phyloP scores from a whole-genome alignment of 179 eudicot species.

The Heliamphora pulchella region DNA sequence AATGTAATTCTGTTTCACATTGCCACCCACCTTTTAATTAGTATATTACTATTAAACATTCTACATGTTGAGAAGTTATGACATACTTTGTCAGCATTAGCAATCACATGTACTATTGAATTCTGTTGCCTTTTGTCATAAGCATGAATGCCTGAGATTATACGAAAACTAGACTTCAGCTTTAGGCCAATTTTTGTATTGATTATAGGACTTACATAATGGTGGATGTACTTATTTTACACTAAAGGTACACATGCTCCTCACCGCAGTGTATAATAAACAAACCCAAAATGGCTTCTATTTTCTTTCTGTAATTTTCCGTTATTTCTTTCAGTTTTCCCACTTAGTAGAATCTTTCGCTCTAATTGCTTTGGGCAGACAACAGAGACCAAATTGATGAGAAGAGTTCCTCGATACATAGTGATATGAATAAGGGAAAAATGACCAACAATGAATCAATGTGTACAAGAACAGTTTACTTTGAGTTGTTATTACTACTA shows the following conservation, averaged over 20 bases:
- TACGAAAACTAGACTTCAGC: neutral
- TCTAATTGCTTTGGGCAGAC: neutral
- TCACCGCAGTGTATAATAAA: neutral
- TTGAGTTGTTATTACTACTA: neutral
- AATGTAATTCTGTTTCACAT: neutral
- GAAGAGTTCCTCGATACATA: too few species aligned
- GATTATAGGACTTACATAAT: neutral
- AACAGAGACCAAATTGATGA: neutral
- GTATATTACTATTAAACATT: neutral
- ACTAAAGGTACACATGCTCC: slow-evolving; percentile 2
- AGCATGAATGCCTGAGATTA: neutral
- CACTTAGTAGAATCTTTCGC: neutral
- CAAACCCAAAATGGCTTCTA: neutral
- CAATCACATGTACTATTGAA: neutral
- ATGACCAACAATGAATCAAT: neutral
- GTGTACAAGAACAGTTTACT: neutral
- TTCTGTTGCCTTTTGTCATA: neutral
- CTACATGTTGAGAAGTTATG: neutral
- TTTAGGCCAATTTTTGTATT: neutral
- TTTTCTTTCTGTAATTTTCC: slow-evolving; percentile 5
- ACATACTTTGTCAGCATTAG: slow-evolving; percentile 1
- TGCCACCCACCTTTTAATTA: neutral
- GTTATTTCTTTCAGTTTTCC: too few species aligned
- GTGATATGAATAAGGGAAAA: neutral
- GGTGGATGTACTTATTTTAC: neutral